phyloP scores from a whole-genome alignment of 257 asterid genomes.

The Ajuga chamaepitys region DNA sequence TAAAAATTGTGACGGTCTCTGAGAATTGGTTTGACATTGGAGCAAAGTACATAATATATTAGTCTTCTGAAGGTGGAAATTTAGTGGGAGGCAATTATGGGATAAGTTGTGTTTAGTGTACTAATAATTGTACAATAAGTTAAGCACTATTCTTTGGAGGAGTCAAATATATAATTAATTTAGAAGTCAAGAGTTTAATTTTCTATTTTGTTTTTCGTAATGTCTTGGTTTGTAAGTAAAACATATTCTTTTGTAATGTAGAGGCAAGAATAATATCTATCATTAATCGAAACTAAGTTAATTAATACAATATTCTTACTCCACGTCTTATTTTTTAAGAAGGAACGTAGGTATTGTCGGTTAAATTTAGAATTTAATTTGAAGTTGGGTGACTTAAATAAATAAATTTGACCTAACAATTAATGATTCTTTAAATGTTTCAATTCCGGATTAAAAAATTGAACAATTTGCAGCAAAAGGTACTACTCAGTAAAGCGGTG shows the following conservation, averaged over 20 bases:
- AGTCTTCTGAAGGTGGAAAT: not conserved
- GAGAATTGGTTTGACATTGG: not conserved
- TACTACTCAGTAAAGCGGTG: not conserved
- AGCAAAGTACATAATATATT: not conserved
- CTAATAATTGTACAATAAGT: slow-evolving; percentile 5
- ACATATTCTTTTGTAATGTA: not conserved
- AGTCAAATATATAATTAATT: not conserved
- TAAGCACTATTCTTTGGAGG: no score
- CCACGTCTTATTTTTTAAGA: not conserved
- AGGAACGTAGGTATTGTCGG: not conserved
- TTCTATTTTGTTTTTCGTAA: no score
- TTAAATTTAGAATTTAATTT: not conserved
- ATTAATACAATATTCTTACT: not conserved
- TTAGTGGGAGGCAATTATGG: slow-evolving; percentile 29
- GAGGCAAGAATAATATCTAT: not conserved
- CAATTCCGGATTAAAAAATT: not conserved
- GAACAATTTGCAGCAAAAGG: not conserved
- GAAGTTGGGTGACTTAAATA: slow-evolving; percentile 12
- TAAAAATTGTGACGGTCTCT: not conserved
- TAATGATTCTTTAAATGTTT: not conserved
- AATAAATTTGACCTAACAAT: not conserved
- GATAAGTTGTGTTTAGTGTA: slow-evolving; percentile 1
- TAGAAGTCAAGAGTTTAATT: not conserved
- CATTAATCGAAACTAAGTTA: not conserved
- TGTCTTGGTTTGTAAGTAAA: not conserved